Percentiles rank a stretch among this genome's conserved stretches.
phyloP scores from a whole-genome alignment of 805 yeast genomes.

The Dipodascus albidus region DNA sequence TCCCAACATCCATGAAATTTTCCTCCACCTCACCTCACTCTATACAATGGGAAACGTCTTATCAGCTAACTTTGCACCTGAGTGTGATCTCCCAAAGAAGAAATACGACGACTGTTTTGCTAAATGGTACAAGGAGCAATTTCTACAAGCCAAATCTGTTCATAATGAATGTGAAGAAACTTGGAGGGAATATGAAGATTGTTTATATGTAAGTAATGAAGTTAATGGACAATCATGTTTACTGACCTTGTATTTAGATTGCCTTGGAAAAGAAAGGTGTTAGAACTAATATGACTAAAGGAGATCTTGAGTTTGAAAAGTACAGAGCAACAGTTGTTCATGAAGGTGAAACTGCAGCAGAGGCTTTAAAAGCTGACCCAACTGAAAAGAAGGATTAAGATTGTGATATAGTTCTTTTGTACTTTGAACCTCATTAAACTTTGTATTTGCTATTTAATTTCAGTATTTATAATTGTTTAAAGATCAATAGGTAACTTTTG shows the following conservation, averaged over 20 bases:
- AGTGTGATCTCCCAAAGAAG: conserved; percentile 78
- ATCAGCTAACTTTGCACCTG: conserved; percentile 93
- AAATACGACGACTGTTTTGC: conserved; percentile 90
- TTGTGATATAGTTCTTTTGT: too few species aligned
- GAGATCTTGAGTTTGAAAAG: conserved; percentile 77
- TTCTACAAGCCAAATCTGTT: conserved; percentile 38
- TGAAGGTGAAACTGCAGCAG: background rate
- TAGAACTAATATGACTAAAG: conserved; percentile 71
- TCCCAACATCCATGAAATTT: background rate
- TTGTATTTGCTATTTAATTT: too few species aligned
- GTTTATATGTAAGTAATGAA: conserved; percentile 49
- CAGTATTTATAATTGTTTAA: too few species aligned
- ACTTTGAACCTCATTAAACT: too few species aligned
- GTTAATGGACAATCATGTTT: conserved; percentile 4
- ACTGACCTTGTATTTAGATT: conserved; percentile 18
- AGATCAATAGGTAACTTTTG: too few species aligned
- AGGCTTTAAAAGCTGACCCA: background rate
- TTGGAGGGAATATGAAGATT: conserved; percentile 82
- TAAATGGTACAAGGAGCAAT: conserved; percentile 80
- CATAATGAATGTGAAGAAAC: conserved; percentile 84
- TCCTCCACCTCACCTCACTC: background rate
- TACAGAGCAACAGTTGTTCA: conserved; percentile 31
- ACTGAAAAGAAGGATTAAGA: background rate
- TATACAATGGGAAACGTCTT: conserved; percentile 51
- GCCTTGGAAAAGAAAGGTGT: conserved; percentile 64